A percentile compares a stretch with the other conserved stretches of the same genome.
These are phyloP conservation scores for Suhomyces canberraensis DNA, from an alignment of 805 yeast species.

Conservation along the genomic window DNA sequence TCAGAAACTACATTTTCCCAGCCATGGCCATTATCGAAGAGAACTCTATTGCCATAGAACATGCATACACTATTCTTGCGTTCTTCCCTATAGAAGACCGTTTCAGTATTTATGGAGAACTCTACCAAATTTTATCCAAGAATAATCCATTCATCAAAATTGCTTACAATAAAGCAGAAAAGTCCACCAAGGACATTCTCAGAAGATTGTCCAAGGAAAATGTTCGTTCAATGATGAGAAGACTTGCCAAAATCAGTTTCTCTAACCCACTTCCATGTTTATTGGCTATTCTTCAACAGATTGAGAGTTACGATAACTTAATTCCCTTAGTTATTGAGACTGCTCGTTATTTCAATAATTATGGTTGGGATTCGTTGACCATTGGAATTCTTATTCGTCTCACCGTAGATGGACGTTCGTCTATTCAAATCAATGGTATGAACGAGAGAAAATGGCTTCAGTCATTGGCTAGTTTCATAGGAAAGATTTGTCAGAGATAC, in stretches of 20 bases:
- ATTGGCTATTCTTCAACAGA: slow-evolving; percentile 66
- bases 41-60: slow-evolving; percentile 59
- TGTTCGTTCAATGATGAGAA: slow-evolving; percentile 66
- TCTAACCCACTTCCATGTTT: slow-evolving; percentile 80
- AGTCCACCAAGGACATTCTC: slow-evolving; percentile 70
- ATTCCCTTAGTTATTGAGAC: slow-evolving; percentile 74
- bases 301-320: slow-evolving; percentile 89
- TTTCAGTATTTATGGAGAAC: slow-evolving; percentile 78
- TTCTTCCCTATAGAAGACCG: slow-evolving; percentile 59
- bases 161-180: slow-evolving; percentile 65
- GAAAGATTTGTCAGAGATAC: slow-evolving; percentile 60
- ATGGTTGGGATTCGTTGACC: slow-evolving; percentile 84
- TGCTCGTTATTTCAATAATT: slow-evolving; percentile 67
- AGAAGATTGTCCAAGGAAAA: slow-evolving; percentile 83
- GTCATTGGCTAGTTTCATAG: slow-evolving; percentile 75
- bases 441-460: slow-evolving; percentile 83
- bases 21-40: slow-evolving; percentile 50
- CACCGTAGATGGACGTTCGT: slow-evolving; percentile 58
- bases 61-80: slow-evolving; percentile 53
- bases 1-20: slow-evolving; percentile 66
- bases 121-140: slow-evolving; percentile 56
- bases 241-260: slow-evolving; percentile 66
- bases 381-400: slow-evolving; percentile 69
- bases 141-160: slow-evolving; percentile 53
- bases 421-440: slow-evolving; percentile 74